These are phyloP conservation scores for Eutypa lata DNA, from an alignment of 2,329 filamentous ascomycete genomes.

Conservation along the genomic window DNA sequence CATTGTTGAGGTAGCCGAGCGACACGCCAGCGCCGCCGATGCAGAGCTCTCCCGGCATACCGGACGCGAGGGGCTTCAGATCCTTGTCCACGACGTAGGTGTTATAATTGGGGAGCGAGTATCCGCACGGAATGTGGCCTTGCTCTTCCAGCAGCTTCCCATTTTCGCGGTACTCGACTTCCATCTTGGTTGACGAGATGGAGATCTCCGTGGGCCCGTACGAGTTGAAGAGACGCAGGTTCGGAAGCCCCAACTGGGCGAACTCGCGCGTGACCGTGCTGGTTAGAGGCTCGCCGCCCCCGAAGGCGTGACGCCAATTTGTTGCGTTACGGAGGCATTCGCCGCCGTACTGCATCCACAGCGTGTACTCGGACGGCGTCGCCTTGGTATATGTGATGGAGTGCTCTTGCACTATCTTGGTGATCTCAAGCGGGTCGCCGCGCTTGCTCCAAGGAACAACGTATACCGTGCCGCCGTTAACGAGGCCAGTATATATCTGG, in stretches of 20 bases:
- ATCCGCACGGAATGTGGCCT: background rate
- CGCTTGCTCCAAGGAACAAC: background rate
- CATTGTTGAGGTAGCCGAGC: constrained; percentile 31
- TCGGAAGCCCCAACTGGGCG: background rate
- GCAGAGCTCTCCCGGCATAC: constrained; percentile 39
- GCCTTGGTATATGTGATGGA: background rate
- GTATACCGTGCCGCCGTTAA: background rate
- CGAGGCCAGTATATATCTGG: background rate
- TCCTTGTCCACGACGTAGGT: constrained; percentile 40
- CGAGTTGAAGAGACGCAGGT: constrained; percentile 15
- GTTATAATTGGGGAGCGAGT: constrained; percentile 25
- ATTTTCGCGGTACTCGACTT: background rate
- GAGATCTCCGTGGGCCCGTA: constrained; percentile 27
- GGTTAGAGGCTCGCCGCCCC: constrained; percentile 6
- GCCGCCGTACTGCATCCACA: background rate
- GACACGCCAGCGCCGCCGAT: constrained; percentile 39
- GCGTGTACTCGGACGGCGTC: background rate
- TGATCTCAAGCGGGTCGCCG: background rate
- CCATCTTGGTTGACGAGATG: background rate
- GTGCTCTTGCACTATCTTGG: background rate
- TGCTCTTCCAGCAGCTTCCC: background rate
- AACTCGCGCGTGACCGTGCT: constrained; percentile 7
- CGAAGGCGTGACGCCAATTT: constrained; percentile 9
- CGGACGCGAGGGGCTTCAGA: constrained; percentile 27
- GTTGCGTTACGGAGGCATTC: background rate